Percentiles rank a stretch among this genome's conserved stretches.
phyloP scores from a whole-genome alignment of 805 yeast species.

The Lachancea quebecensis region DNA sequence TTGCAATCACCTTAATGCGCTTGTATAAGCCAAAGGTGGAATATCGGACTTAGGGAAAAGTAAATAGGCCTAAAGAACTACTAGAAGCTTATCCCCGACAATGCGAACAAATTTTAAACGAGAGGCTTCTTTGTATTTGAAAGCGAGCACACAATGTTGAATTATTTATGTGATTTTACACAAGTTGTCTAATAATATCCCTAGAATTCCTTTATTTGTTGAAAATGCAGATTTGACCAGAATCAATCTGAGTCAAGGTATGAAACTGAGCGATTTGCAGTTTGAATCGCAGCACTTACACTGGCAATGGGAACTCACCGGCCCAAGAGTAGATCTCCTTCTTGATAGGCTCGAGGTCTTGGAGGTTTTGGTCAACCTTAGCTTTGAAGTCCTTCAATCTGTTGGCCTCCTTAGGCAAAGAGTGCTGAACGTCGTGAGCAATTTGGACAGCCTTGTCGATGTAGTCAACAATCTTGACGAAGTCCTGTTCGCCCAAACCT shows the following conservation, averaged over 20 bases:
- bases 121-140: neutral
- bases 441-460: conserved; percentile 72
- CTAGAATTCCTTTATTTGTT: conserved; percentile 6
- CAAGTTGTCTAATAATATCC: conserved; percentile 1
- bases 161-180: conserved; percentile 3
- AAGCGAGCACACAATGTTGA: conserved; percentile 4
- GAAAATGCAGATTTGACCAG: conserved; percentile 8
- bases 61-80: too few relatives aligned
- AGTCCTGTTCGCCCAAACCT: conserved; percentile 87
- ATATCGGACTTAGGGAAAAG: neutral
- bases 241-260: conserved; percentile 2
- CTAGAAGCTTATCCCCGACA: too few relatives aligned
- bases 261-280: neutral
- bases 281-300: conserved; percentile 29
- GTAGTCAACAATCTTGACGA: conserved; percentile 69
- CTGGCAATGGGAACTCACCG: conserved; percentile 69
- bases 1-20: neutral
- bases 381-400: conserved; percentile 94
- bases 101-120: too few relatives aligned
- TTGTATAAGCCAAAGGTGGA: neutral
- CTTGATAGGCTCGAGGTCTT: conserved; percentile 60
- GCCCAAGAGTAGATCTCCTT: conserved; percentile 87
- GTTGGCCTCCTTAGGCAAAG: conserved; percentile 87
- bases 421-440: conserved; percentile 68
- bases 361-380: conserved; percentile 63